These are phyloP conservation scores for Kregervanrija delftensis DNA, from an alignment of 805 yeast genomes.

Conservation along the genomic window DNA sequence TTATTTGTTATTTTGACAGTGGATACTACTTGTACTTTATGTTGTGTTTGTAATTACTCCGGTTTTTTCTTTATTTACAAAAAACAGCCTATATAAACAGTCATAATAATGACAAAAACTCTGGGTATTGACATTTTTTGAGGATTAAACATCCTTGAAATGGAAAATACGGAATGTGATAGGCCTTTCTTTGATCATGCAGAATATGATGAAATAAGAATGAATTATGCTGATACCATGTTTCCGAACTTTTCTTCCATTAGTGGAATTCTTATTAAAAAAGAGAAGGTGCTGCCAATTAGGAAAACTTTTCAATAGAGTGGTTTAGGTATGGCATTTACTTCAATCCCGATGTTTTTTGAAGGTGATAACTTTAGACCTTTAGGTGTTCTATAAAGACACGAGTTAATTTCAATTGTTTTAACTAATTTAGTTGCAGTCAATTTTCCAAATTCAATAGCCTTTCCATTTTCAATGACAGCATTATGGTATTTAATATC, in stretches of 20 bases:
- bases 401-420: conserved; percentile 14
- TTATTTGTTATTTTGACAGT: too few species aligned
- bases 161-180: conserved; percentile 16
- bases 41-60: too few species aligned
- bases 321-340: conserved; percentile 15
- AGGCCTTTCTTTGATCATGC: conserved; percentile 15
- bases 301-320: conserved; percentile 10
- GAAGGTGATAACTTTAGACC: conserved; percentile 11
- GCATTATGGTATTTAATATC: conserved; percentile 23
- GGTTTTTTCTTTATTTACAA: too few species aligned
- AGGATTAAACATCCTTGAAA: conserved; percentile 15
- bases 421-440: conserved; percentile 7
- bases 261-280: conserved; percentile 9
- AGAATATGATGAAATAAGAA: conserved; percentile 9
- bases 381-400: conserved; percentile 17
- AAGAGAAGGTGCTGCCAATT: conserved; percentile 6
- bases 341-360: conserved; percentile 10
- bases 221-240: conserved; percentile 17
- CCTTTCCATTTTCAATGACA: conserved; percentile 12
- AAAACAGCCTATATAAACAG: too few species aligned
- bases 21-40: too few species aligned
- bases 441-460: not conserved
- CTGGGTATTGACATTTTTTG: conserved; percentile 9
- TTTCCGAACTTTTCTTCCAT: conserved; percentile 17
- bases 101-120: not conserved